A percentile compares a stretch with the other conserved stretches of the same genome.
Conservation (phyloP, 768 basidiomycete genomes). For the Boletus barrowsii region DNA sequence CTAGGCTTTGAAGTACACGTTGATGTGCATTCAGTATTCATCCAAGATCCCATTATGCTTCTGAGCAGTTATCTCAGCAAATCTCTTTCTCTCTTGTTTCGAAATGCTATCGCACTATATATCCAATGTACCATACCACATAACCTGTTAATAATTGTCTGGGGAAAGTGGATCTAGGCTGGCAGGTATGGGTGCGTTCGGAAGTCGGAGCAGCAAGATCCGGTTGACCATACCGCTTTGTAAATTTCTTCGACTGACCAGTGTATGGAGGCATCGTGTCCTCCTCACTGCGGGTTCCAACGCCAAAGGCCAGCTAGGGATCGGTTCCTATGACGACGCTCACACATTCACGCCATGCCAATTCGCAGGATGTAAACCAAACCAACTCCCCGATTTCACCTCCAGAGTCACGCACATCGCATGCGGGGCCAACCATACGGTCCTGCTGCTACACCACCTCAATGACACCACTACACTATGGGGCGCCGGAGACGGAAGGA, state of each 20-base stretch:
- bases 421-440: conserved; percentile 77
- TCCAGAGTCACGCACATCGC: conserved; percentile 48
- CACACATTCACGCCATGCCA: conserved; percentile 37
- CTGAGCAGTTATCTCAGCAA: conserved; percentile 11
- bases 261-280: not conserved
- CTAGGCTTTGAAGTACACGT: conserved; percentile 1
- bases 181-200: not conserved
- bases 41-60: not conserved
- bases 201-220: not conserved
- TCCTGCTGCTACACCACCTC: conserved; percentile 52
- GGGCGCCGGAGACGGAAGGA: conserved; percentile 70
- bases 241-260: no score
- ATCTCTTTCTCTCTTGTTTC: conserved; percentile 12
- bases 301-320: conserved; percentile 46
- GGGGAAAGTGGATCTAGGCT: not conserved
- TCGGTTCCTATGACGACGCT: conserved; percentile 37
- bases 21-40: not conserved
- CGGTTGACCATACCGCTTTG: not conserved
- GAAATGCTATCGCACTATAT: conserved; percentile 8
- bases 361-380: conserved; percentile 26
- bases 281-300: conserved; percentile 49
- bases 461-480: conserved; percentile 48
- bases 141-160: not conserved
- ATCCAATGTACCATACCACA: conserved; percentile 20
- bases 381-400: conserved; percentile 24